Base-by-base conservation (phyloP, 768 basidiomycete species). In the Tephrocybe sp. region DNA sequence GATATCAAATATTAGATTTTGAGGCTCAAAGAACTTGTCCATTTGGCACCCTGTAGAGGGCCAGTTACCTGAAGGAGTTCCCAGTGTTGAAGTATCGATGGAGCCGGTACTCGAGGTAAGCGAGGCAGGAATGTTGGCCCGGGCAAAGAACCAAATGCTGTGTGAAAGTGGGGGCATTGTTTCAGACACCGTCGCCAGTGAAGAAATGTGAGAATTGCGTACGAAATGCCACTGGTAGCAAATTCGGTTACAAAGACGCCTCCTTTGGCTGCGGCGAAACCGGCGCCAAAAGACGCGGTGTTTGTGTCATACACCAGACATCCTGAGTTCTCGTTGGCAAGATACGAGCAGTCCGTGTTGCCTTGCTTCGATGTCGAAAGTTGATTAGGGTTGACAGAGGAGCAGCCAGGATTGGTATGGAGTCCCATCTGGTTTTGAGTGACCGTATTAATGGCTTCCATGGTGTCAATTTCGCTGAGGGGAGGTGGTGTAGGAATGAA, bases 201-300 rank as follows among this genome's bases (percentile, higher is more conserved):
- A 3, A 23, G 26, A 33, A 46, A 17, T 21, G 20, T 41, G 1
- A 20, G 26, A 30, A 15, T 33, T 8, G 70, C 82, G 57, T 61
- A 86, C 84, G 80, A 84, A 26, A 90, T 81, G 9, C 85, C 87
- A 34, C 68, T 73, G 20, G 73, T 65, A 1, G 87, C 85, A 52
- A 84, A 83, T 63, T 90, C 87, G 1, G 88, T 87, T 17, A 88
- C 83, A 55, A 79, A 92, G 10, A 88, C 77, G 12, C 91, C 91
- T 24, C 91, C 90, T 8, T 82, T 80, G 2, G 74, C 76, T 3
- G 69, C 66, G 1, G 85, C 84, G 60, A 93, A 92, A 2, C 70
- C 81, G 11, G 75, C 72, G 15, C 89, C 89, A 54, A 85, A 91
- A 14, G 82, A 84, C 2, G 68, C 66, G 1, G 77, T 60, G 24